Evolutionary conservation across 306 rosid genomes (phyloP), one percentile per base, ranked within the genome.

Genomic region (Cercis canadensis): DNA sequence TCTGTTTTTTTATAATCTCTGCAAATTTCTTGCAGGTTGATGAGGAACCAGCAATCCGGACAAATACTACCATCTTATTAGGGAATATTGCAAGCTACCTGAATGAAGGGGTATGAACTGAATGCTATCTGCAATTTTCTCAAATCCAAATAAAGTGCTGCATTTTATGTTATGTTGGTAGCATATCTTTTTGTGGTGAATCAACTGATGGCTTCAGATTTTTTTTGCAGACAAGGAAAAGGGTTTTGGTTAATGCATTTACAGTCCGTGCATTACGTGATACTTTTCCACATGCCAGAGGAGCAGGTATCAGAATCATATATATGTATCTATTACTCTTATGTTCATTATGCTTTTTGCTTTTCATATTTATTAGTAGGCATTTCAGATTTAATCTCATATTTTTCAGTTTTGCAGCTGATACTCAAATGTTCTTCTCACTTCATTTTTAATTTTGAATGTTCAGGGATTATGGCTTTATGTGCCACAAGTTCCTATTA

Each of bases 221-320:
- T 75, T 49, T 45, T 63, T 76, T 82, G 87, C 89, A 95, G 99
- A 95, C 97, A 67, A 89, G 99, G 79, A 95, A 8, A 37, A 86
- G 99, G 86, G 99, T 95, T 70, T 74, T 95, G 88, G 89, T 91
- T 67, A 95, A 95, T 82, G 99, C 99, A 58, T 95, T 95, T 85
- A 95, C 99, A 2, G 97, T 87, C 75, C 99, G 99, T 79, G 99
- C 99, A 60, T 77, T 95, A 73, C 99, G 97, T 37, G 99, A 95
- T 76, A 91, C 92, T 73, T 95, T 95, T 71, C 85, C 97, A 41
- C 99, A 97, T 56, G 97, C 97, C 61, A 86, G 99, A 70, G 97
- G 90, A 84, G 99, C 99, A 85, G 99, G 99, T 94, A 89, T 71
- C 45, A 43, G 37, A 82, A 57, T 65, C 73, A 62, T 34, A 36